Evolutionary conservation across 2,329 filamentous ascomycete species (phyloP), one percentile per base, ranked within the genome.

Genomic region (Venturia carpophila): DNA sequence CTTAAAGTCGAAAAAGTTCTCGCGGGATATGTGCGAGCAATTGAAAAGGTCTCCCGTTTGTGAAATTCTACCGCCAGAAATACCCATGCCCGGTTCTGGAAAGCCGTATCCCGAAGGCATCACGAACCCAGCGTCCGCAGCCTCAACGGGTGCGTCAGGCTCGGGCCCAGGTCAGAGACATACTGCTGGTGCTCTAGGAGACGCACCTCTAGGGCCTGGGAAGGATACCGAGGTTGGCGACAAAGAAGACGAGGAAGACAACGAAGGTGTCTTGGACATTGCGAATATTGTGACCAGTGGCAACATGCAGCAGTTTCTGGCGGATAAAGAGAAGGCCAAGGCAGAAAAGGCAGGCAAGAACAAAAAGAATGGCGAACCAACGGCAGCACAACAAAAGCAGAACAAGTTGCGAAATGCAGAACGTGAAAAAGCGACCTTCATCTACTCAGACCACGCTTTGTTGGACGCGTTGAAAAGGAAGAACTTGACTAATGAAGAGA

Each of bases 201-300:
- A 76, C 58, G 75, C 75, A 21, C 82, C 83, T 19, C 75, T 81
- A 62, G 82, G 81, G 2, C 82, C 83, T 15, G 84, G 83, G 3
- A 75, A 77, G 5, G 80, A 80, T 21, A 84, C 82, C 1, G 80
- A 84, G 66, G 80, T 82, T 3, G 83, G 81, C 17, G 77, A 77
- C 45, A 82, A 83, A 62, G 75, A 76, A 62, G 77, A 75, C 56
- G 77, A 76, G 4, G 76, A 79, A 4, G 77, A 84, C 7, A 83
- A 86, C 7, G 82, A 85, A 1, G 90, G 90, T 30, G 89, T 92
- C 10, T 79, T 94, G 3, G 89, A 94, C 69, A 89, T 94, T 60
- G 91, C 90, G n/a, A 88, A 84, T 69, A 92, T 94, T 68, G 90
- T 94, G 43, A 89, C 89, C 0, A 89, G 86, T 69, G 90, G 90